Base-by-base conservation (phyloP, 176 grass and related monocot genomes). In the Tuctoria greenei region DNA sequence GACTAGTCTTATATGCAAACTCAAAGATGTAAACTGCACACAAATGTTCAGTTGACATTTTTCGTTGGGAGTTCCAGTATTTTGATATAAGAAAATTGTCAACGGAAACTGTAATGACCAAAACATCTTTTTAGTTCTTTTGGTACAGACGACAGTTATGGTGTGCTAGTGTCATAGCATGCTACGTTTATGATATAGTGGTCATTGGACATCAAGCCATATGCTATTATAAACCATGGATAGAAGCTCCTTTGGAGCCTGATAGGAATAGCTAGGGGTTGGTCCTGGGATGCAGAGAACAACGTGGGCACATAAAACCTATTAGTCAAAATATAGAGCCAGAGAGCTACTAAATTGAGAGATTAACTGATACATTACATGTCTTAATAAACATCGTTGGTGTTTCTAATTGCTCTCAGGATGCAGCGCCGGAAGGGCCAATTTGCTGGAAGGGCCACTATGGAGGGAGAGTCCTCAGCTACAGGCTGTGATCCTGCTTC, bases 361-460 rank as follows among this genome's bases (percentile, higher is more conserved):
- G 31, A 31, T 40, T 75, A 41, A 16, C 43, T 49, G 37, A 9
- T 50, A 69, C 36, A 56, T 39, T 60, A 8, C 18, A n/a, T 67
- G 9, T 15, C 31, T 82, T 41, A 51, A 83, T 16, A 79, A 57
- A 24, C 24, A 61, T 40, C 77, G 8, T 13, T 66, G 14, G 38
- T 73, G 36, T 64, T 85, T 90, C 52, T 60, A 61, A 69, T 73
- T 84, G 34, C 31, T 74, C 70, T 24, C 78, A 97, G 93, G 82
- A 97, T 97, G 93, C 93, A 97, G 34, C 87, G 90, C 15, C 14
- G 75, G 40, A 97, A 89, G 77, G 90, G 93, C 31, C 90, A 97
- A 79, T 97, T 97, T 88, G 90, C 90, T 75, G 93, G 90, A 74
- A 93, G 82, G 52, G 76, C 87, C 67, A 88, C 79, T 81, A 51